Evolutionary conservation across 139 green algal species (phyloP).

Genomic region (Pleodorina starrii): DNA sequence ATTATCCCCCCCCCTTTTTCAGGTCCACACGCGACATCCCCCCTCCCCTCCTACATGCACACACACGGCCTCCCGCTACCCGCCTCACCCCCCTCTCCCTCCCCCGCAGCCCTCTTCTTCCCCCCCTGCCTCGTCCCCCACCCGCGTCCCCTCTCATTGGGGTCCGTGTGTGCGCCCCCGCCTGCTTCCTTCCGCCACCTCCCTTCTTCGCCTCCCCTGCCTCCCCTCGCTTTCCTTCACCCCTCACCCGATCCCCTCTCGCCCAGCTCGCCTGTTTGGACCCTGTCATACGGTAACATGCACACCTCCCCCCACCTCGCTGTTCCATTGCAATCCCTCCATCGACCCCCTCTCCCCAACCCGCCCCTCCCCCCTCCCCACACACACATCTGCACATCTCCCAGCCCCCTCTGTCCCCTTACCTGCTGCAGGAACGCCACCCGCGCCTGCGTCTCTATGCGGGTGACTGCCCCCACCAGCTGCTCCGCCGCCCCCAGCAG

Average conservation of each 20-base stretch:
- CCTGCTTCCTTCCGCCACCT: not conserved
- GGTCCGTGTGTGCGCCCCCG: not conserved
- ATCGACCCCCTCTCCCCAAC: not conserved
- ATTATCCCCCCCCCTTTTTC: too few relatives aligned
- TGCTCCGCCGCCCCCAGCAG: constrained; percentile 14
- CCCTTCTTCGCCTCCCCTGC: not conserved
- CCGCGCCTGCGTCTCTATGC: constrained; percentile 26
- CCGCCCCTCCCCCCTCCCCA: not conserved
- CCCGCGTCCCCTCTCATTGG: not conserved
- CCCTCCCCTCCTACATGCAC: too few relatives aligned
- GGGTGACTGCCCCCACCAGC: not conserved
- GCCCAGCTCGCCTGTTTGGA: not conserved
- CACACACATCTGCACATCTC: too few relatives aligned
- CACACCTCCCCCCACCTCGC: not conserved
- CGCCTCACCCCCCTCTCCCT: not conserved
- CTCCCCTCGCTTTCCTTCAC: not conserved
- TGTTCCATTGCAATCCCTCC: not conserved
- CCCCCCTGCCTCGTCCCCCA: not conserved
- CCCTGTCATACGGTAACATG: not conserved
- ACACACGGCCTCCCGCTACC: too few relatives aligned
- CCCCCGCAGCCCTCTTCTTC: not conserved
- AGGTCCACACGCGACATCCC: too few relatives aligned
- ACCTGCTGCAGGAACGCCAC: constrained; percentile 38
- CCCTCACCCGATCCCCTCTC: not conserved
- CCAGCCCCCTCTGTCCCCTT: not conserved